A percentile compares a stretch with the other conserved stretches of the same genome.
Evolutionary conservation across 2,329 filamentous ascomycete genomes (phyloP).

Genomic region (Ceratocystis ficicola): DNA sequence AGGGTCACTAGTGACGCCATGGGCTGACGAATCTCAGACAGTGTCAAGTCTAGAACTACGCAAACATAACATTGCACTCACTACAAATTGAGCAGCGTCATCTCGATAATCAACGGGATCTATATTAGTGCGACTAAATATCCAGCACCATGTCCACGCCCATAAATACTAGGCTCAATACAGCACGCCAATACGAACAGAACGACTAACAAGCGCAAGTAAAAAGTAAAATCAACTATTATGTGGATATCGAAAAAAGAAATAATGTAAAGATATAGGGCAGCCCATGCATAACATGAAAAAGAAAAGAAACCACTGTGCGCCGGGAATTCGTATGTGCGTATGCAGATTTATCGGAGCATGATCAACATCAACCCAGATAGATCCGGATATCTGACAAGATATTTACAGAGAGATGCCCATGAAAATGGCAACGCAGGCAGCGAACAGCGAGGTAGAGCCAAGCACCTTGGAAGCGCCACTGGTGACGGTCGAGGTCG

Average conservation of each 20-base stretch:
- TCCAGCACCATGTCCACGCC: background rate
- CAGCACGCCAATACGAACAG: background rate
- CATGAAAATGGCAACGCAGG: conserved; percentile 16
- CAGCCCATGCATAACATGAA: conserved; percentile 16
- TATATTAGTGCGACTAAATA: background rate
- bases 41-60: no score
- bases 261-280: conserved; percentile 14
- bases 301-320: conserved; percentile 6
- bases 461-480: conserved; percentile 13
- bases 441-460: conserved; percentile 18
- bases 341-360: conserved; percentile 14
- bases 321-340: background rate
- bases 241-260: conserved; percentile 17
- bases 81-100: background rate
- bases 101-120: background rate
- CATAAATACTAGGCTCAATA: background rate
- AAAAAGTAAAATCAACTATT: conserved; percentile 18
- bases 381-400: background rate
- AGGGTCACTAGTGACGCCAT: background rate
- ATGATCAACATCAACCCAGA: conserved; percentile 9
- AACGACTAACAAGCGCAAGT: conserved; percentile 6
- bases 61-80: no score
- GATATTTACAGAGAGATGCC: conserved; percentile 21
- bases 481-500: background rate
- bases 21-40: background rate